Evolutionary conservation across 345 rosid genomes (phyloP).

Genomic region (Alliaria petiolata): DNA sequence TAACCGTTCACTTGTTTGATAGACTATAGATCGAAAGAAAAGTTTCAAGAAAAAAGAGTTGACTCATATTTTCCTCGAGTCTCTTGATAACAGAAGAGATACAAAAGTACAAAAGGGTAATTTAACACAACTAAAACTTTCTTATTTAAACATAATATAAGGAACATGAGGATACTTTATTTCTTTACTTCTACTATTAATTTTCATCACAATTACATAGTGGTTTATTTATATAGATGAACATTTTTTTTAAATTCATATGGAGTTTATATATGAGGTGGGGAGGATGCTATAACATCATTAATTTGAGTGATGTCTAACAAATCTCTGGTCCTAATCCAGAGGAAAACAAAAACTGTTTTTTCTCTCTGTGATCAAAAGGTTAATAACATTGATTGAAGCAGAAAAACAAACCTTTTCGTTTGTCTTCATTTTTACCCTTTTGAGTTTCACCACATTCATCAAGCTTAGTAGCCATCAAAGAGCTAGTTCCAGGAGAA

Average conservation of each 20-base stretch:
- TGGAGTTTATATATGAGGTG: not conserved
- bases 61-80: too few species aligned
- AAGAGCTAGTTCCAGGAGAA: slow-evolving; percentile 89
- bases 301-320: slow-evolving; percentile 6
- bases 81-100: too few species aligned
- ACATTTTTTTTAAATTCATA: not conserved
- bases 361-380: not conserved
- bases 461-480: slow-evolving; percentile 70
- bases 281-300: slow-evolving; percentile 8
- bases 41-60: too few species aligned
- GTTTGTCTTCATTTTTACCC: slow-evolving; percentile 46
- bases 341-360: slow-evolving; percentile 15
- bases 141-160: not conserved
- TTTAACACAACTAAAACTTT: not conserved
- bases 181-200: not conserved
- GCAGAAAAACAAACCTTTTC: slow-evolving; percentile 78
- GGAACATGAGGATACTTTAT: not conserved
- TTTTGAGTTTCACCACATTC: slow-evolving; percentile 68
- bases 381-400: slow-evolving; percentile 70
- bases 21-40: too few species aligned
- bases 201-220: slow-evolving; percentile 7
- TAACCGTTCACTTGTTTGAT: too few species aligned
- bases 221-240: slow-evolving; percentile 19
- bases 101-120: not conserved
- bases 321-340: slow-evolving; percentile 21